phyloP scores from a whole-genome alignment of 176 grass and related monocot species.

The Raddia distichophylla region DNA sequence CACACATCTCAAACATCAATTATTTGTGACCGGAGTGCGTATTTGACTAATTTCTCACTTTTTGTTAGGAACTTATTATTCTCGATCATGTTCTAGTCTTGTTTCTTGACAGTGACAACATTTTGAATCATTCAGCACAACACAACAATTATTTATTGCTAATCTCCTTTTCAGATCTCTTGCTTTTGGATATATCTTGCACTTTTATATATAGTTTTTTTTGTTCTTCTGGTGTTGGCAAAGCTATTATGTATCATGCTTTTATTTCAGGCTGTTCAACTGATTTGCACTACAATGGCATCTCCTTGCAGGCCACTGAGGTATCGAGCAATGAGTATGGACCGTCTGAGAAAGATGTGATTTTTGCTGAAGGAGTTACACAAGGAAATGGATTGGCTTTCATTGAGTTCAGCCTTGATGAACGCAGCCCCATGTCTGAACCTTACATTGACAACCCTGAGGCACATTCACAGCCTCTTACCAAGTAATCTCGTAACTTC shows the following conservation, averaged over 20 bases:
- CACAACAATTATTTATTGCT: background rate
- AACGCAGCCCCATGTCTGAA: slow-evolving; percentile 92
- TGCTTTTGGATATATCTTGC: background rate
- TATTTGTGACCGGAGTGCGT: background rate
- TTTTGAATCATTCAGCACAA: background rate
- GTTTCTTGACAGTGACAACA: background rate
- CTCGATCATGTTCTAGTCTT: background rate
- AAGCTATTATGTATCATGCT: background rate
- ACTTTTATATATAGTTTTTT: background rate
- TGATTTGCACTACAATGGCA: background rate
- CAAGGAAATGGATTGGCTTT: slow-evolving; percentile 91
- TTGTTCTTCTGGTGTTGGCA: background rate
- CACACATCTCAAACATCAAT: no score
- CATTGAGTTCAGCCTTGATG: slow-evolving; percentile 90
- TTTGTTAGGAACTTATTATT: background rate
- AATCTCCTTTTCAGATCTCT: background rate
- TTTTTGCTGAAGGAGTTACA: slow-evolving; percentile 90
- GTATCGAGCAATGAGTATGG: slow-evolving; percentile 98
- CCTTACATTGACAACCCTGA: slow-evolving; percentile 88
- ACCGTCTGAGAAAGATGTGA: slow-evolving; percentile 92
- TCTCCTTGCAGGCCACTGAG: slow-evolving; percentile 77
- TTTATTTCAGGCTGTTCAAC: slow-evolving; percentile 11
- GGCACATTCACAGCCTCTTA: slow-evolving; percentile 68
- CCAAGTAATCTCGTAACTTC: slow-evolving; percentile 63
- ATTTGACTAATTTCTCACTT: background rate